phyloP scores from a whole-genome alignment of 2,329 filamentous ascomycete species.

The Neofusicoccum sp. region DNA sequence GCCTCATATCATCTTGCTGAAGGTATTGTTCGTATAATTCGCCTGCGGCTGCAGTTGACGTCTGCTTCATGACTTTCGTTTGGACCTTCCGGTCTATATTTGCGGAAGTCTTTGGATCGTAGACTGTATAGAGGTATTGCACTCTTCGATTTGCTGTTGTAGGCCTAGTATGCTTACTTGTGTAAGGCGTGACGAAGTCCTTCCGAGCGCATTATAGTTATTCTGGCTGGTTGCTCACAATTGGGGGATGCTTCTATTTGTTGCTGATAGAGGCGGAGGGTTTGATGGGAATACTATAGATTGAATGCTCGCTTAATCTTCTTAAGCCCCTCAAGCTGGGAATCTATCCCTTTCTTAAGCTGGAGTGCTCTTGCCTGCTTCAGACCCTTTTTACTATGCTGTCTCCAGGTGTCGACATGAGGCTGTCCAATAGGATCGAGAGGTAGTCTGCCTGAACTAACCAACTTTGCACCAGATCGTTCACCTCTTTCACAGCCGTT shows the following conservation, averaged over 20 bases:
- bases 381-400: too few species aligned
- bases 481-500: neutral
- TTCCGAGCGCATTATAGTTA: neutral
- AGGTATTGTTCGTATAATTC: too few species aligned
- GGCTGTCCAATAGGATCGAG: neutral
- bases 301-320: neutral
- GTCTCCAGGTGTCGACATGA: neutral
- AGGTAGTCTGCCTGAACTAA: neutral
- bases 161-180: neutral
- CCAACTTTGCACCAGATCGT: neutral
- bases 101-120: neutral
- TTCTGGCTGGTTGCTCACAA: neutral
- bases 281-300: neutral
- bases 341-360: neutral
- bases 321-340: neutral
- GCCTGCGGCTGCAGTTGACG: too few species aligned
- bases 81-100: neutral
- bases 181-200: neutral
- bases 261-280: neutral
- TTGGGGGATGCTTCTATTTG: neutral
- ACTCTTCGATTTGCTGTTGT: neutral
- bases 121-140: neutral
- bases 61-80: too few species aligned
- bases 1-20: too few species aligned
- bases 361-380: neutral